phyloP scores from a whole-genome alignment of 192 early-diverging fungal species.

The Coemansia sp. region DNA sequence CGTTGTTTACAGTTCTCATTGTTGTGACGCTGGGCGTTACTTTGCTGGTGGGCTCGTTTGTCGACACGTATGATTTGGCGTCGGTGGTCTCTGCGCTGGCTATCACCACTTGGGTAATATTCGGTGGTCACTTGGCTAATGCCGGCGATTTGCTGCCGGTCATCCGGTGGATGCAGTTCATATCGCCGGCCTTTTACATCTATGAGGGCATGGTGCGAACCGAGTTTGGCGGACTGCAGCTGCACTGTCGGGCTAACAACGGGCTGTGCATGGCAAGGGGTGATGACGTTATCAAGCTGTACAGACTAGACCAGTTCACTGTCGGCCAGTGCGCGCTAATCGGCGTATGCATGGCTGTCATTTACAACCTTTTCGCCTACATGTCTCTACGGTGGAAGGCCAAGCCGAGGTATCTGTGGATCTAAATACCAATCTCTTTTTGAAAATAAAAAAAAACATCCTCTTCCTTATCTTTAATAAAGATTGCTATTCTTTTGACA shows the following conservation, averaged over 20 bases:
- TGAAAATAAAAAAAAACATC: neutral
- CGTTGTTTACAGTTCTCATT: conserved; percentile 41
- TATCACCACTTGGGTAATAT: conserved; percentile 49
- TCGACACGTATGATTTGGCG: conserved; percentile 41
- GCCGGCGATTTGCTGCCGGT: conserved; percentile 48
- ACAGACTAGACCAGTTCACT: conserved; percentile 45
- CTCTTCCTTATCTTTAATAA: neutral
- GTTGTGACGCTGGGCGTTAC: conserved; percentile 49
- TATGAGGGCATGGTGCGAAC: conserved; percentile 54
- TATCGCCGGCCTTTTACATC: conserved; percentile 47
- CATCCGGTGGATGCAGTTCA: conserved; percentile 55
- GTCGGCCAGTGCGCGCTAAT: conserved; percentile 47
- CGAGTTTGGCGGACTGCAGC: conserved; percentile 43
- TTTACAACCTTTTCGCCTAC: conserved; percentile 44
- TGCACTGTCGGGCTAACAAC: conserved; percentile 47
- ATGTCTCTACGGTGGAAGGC: conserved; percentile 48
- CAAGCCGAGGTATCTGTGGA: conserved; percentile 50
- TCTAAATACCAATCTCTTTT: conserved; percentile 12
- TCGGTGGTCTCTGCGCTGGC: conserved; percentile 43
- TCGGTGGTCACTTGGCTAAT: conserved; percentile 53
- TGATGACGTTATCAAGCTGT: conserved; percentile 48
- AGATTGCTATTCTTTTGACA: conserved; percentile 35
- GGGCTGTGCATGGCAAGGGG: conserved; percentile 50
- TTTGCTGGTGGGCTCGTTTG: conserved; percentile 47
- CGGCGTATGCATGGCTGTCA: conserved; percentile 33